A percentile compares a stretch with the other conserved stretches of the same genome.
Conservation (phyloP, 1,284 basidiomycete species). For the Tilletia setariae region DNA sequence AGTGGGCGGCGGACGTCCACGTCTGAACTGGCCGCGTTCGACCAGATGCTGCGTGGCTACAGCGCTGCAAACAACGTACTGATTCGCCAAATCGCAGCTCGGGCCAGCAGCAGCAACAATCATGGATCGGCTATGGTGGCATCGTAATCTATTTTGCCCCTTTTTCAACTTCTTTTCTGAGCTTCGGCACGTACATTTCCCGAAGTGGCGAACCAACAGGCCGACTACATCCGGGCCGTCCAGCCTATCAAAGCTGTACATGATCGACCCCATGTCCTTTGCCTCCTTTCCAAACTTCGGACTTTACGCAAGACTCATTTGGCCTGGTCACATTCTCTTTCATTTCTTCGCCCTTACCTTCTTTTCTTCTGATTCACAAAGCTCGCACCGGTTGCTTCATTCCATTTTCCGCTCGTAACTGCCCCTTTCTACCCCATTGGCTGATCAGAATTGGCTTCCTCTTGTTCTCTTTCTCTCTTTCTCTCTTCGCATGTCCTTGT, state of each 20-base stretch:
- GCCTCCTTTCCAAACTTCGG: background rate
- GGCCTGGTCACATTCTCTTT: background rate
- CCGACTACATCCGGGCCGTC: too few relatives aligned
- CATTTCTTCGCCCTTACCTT: background rate
- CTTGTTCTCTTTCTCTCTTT: background rate
- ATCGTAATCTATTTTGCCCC: background rate
- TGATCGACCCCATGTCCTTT: background rate
- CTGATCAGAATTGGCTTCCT: background rate
- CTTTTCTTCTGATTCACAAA: background rate
- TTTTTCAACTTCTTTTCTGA: too few relatives aligned
- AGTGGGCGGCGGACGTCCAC: background rate
- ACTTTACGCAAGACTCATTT: background rate
- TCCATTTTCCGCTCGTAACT: background rate
- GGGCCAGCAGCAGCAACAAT: slow-evolving; percentile 11
- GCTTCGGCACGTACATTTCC: too few relatives aligned
- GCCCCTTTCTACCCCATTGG: background rate
- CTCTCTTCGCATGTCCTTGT: background rate
- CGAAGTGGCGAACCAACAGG: too few relatives aligned
- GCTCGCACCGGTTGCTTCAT: too few relatives aligned
- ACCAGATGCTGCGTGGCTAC: slow-evolving; percentile 9
- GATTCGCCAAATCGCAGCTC: slow-evolving; percentile 3
- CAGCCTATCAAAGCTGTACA: too few relatives aligned
- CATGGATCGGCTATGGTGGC: slow-evolving; percentile 2
- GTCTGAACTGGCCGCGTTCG: background rate
- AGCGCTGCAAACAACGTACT: background rate